These are phyloP conservation scores for Aspergillus panamensis DNA, from an alignment of 495 filamentous ascomycete species.

Conservation along the genomic window DNA sequence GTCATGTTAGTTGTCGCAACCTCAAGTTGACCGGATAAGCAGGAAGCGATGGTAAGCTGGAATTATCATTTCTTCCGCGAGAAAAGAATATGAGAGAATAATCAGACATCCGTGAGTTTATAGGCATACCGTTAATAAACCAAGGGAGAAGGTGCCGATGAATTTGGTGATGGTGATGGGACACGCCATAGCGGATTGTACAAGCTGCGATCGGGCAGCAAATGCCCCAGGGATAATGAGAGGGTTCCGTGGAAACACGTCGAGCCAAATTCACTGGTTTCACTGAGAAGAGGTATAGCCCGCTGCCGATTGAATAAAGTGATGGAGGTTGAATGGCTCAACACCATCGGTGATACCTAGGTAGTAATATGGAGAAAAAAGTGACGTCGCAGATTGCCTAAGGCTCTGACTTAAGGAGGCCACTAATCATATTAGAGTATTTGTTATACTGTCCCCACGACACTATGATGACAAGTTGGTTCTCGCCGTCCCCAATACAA, in stretches of 20 bases:
- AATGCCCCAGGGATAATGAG: neutral
- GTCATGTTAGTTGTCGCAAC: neutral
- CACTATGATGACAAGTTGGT: neutral
- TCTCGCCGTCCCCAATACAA: neutral
- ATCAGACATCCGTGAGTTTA: neutral
- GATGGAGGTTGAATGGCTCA: neutral
- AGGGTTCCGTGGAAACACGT: too few species aligned
- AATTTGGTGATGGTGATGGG: constrained; percentile 78
- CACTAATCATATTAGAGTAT: neutral
- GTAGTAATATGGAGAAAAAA: neutral
- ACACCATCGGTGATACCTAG: neutral
- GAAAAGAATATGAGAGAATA: neutral
- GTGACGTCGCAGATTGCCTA: neutral
- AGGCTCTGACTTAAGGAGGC: neutral
- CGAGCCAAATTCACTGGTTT: too few species aligned
- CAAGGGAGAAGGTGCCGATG: constrained; percentile 81
- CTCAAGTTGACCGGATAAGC: too few species aligned
- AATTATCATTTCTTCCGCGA: neutral
- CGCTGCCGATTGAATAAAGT: neutral
- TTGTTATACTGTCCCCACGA: neutral
- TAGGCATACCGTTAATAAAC: constrained; percentile 73
- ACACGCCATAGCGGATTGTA: constrained; percentile 56
- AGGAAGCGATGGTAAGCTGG: neutral
- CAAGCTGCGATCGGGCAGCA: neutral
- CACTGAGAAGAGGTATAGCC: neutral